Conservation (phyloP, 176 grass and related monocot genomes). For the Ensete glaucum region DNA sequence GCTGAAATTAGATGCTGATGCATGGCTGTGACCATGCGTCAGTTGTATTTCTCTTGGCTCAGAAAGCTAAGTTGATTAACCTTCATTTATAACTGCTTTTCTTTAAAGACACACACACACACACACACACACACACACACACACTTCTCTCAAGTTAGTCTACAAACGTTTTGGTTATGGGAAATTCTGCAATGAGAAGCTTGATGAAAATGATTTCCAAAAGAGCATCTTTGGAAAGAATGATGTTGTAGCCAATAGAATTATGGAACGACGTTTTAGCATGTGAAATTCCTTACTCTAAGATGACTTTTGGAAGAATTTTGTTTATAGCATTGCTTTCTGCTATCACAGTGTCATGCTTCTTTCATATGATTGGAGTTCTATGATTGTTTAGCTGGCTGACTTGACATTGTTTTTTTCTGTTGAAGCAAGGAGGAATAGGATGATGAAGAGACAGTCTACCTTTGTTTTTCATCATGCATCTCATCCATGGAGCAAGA, state of each 20-base stretch:
- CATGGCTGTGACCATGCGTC: too few relatives aligned
- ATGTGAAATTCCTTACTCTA: not conserved
- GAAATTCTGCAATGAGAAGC: not conserved
- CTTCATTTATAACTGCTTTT: too few relatives aligned
- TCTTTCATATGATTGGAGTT: not conserved
- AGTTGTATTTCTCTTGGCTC: too few relatives aligned
- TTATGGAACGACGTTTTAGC: not conserved
- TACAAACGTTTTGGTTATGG: too few relatives aligned
- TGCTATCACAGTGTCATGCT: not conserved
- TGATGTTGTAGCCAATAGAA: not conserved
- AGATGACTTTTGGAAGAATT: not conserved
- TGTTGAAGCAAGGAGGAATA: slow-evolving; percentile 62
- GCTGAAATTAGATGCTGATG: too few relatives aligned
- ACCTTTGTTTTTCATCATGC: slow-evolving; percentile 85
- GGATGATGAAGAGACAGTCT: slow-evolving; percentile 73
- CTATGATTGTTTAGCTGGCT: not conserved
- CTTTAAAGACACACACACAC: too few relatives aligned
- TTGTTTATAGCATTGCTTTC: not conserved
- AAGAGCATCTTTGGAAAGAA: not conserved
- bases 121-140: too few relatives aligned
- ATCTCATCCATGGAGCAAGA: slow-evolving; percentile 99
- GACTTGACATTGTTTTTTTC: slow-evolving; percentile 1
- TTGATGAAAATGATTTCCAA: not conserved
- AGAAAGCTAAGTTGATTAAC: too few relatives aligned
- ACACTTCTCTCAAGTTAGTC: too few relatives aligned